Evolutionary conservation across 306 rosid genomes (phyloP), one percentile per base, ranked within the genome.

Genomic region (Neltuma alba): DNA sequence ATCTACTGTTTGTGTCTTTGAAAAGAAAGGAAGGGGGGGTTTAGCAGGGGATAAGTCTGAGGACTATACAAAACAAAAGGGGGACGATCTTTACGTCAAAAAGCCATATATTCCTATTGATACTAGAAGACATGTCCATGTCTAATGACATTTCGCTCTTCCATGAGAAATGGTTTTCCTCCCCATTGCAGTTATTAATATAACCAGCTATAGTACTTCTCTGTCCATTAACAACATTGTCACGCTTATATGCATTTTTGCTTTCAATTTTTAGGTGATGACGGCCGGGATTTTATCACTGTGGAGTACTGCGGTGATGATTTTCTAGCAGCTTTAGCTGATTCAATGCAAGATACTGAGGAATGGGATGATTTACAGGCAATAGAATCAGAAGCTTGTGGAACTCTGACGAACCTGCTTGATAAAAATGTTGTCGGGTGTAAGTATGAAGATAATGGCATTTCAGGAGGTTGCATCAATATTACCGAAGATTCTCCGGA

Each of bases 251-350:
- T 61, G 30, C 9, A 18, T 52, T 73, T 61, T 73, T n/a, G 10
- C 37, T 8, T 14, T 66, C 33, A 66, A 13, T 28, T 74, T 47
- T 73, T 76, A 94, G 99, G 99, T 0, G 96, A 95, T 0, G 97
- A 92, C 60, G 99, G 99, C 54, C 78, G 68, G 16, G 96, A 91
- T 81, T 95, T 95, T 76, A 78, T 95, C 85, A 87, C 95, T 38
- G 99, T 95, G 42, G 99, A 92, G 85, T 77, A 87, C 70, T 95
- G 97, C 55, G 99, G 99, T 47, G 98, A 95, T 77, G 99, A 92
- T 91, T 95, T 92, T 57, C 89, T 95, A 28, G 83, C 85, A 9
- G 84, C 90, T 12, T 70, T 95, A 47, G 97, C 96, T 36, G 97
- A 95, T 57, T 87, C 92, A 0, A 76, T 85, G 75, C 91, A 80